Evolutionary conservation across 768 basidiomycete species (phyloP).

Genomic region (Boletus sensibilis): DNA sequence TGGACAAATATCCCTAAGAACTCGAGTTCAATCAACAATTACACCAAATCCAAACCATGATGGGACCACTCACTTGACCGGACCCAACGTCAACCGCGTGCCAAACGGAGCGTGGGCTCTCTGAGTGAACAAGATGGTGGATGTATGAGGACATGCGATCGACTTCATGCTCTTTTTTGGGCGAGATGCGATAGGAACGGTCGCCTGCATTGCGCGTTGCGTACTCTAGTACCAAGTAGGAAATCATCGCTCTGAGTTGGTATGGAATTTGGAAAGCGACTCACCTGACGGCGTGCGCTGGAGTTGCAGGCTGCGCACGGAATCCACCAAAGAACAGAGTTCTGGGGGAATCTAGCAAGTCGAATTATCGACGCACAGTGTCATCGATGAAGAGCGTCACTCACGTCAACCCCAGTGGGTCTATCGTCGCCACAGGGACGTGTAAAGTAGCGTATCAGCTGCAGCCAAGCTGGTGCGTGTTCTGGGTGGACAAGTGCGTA

Average conservation of each 20-base stretch:
- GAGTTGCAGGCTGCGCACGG: constrained; percentile 28
- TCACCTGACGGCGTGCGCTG: constrained; percentile 20
- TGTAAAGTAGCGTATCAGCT: constrained; percentile 23
- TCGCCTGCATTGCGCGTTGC: constrained; percentile 1
- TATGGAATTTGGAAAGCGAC: neutral
- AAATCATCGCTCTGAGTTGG: neutral
- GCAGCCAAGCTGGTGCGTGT: constrained; percentile 23
- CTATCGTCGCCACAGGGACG: constrained; percentile 13
- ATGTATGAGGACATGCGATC: constrained; percentile 59
- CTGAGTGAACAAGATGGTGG: constrained; percentile 32
- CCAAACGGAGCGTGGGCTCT: constrained; percentile 22
- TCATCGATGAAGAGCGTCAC: neutral
- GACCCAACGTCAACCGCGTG: constrained; percentile 73
- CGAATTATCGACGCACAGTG: neutral
- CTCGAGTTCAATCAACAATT: neutral
- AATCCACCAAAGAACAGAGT: constrained; percentile 22
- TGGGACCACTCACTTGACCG: constrained; percentile 51
- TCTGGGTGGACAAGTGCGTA: constrained; percentile 15
- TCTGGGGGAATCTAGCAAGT: constrained; percentile 24
- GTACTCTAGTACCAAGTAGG: constrained; percentile 5
- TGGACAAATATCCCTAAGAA: constrained; percentile 61
- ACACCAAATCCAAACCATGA: neutral
- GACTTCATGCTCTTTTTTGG: constrained; percentile 77
- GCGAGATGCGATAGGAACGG: constrained; percentile 56
- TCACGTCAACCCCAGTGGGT: constrained; percentile 16